These are phyloP conservation scores for Zanthoxylum bungeanum DNA, from an alignment of 345 rosid genomes.

Conservation along the genomic window DNA sequence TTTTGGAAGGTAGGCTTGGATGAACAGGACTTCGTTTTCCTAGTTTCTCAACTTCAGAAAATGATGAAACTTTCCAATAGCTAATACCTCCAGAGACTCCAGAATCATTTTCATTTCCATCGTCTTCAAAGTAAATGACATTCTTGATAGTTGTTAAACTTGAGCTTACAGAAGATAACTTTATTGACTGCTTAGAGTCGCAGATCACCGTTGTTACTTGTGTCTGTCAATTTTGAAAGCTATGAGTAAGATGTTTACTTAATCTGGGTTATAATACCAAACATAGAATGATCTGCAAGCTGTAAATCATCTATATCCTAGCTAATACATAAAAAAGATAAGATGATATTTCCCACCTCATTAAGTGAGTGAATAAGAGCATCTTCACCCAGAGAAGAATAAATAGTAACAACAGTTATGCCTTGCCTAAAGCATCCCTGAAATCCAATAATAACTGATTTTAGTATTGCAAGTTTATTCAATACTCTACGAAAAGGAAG, in stretches of 20 bases:
- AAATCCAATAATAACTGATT: slow-evolving; percentile 11
- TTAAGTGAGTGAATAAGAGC: slow-evolving; percentile 77
- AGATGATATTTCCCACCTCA: slow-evolving; percentile 52
- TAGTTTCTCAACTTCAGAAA: slow-evolving; percentile 72
- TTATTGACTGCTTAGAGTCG: slow-evolving; percentile 67
- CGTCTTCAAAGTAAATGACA: slow-evolving; percentile 74
- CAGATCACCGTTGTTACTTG: slow-evolving; percentile 77
- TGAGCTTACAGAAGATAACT: slow-evolving; percentile 56
- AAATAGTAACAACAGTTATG: slow-evolving; percentile 75
- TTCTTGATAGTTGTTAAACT: slow-evolving; percentile 51
- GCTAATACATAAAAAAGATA: slow-evolving; percentile 10
- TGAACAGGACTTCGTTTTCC: slow-evolving; percentile 51
- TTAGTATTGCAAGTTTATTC: not conserved
- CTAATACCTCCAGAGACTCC: slow-evolving; percentile 27
- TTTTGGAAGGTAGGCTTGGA: slow-evolving; percentile 67
- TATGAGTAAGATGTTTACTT: slow-evolving; percentile 5
- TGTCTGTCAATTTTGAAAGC: slow-evolving; percentile 52
- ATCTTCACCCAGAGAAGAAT: slow-evolving; percentile 92
- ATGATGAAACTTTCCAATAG: slow-evolving; percentile 56
- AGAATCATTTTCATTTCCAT: slow-evolving; percentile 39
- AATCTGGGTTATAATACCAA: not conserved
- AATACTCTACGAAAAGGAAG: not conserved
- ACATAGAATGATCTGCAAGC: not conserved
- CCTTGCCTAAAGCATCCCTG: slow-evolving; percentile 91
- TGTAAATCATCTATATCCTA: too few species aligned